Conservation (phyloP, 2,329 filamentous ascomycete species). For the Coniella lustricola region DNA sequence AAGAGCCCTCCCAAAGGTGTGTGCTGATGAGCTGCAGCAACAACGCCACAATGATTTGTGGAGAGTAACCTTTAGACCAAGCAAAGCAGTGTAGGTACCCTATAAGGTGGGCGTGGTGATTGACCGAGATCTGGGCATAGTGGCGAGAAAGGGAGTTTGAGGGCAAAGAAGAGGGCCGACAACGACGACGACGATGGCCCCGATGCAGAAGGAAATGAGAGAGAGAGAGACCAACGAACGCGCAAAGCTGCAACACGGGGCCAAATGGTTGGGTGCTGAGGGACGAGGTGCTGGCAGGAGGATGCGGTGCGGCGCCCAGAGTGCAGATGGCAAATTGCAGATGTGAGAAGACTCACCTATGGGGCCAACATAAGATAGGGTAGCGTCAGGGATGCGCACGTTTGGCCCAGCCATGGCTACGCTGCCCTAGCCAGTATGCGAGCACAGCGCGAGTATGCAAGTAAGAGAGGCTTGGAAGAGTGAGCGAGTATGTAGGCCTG, state of each 20-base stretch:
- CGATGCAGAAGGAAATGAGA: constrained; percentile 8
- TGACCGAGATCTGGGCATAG: too few species aligned
- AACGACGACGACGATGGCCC: constrained; percentile 1
- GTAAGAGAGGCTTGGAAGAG: not conserved
- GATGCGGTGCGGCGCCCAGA: constrained; percentile 24
- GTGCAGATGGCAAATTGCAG: constrained; percentile 13
- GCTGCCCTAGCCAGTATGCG: constrained; percentile 1
- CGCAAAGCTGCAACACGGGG: constrained; percentile 37
- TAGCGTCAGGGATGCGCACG: constrained; percentile 41
- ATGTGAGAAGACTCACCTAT: constrained; percentile 42
- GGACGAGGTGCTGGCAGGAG: too few species aligned
- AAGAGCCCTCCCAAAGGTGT: too few species aligned
- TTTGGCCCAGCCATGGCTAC: constrained; percentile 32
- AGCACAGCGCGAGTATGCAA: not conserved
- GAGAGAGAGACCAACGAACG: constrained; percentile 39
- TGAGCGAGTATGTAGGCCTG: too few species aligned
- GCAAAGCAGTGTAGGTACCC: too few species aligned
- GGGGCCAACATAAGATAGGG: constrained; percentile 44
- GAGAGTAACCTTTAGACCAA: too few species aligned
- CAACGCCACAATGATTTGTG: not conserved
- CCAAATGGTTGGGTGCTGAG: constrained; percentile 37
- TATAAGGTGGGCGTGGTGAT: not conserved
- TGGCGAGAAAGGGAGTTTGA: too few species aligned
- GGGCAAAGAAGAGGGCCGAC: too few species aligned
- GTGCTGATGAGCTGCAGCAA: too few species aligned